A percentile compares a stretch with the other conserved stretches of the same genome.
Conservation (phyloP, 129 eudicot genomes). For the Flaveria linearis region DNA sequence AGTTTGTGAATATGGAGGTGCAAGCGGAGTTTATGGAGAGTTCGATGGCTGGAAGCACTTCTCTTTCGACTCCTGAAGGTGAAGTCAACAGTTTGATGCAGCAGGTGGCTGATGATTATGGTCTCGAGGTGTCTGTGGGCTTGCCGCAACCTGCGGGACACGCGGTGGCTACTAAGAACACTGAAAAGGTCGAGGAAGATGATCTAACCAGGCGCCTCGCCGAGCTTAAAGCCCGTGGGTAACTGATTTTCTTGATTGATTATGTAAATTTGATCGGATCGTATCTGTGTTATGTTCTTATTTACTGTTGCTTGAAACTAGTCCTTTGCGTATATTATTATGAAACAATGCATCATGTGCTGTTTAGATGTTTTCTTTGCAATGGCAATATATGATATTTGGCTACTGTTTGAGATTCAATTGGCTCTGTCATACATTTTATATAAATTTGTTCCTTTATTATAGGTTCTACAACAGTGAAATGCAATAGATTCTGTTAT, state of each 20-base stretch:
- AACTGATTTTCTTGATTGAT: constrained; percentile 33
- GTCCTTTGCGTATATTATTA: not conserved
- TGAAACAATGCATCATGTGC: constrained; percentile 11
- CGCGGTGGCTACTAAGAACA: constrained; percentile 48
- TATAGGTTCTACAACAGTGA: not conserved
- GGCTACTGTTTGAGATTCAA: not conserved
- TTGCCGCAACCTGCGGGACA: constrained; percentile 83
- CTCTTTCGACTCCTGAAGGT: constrained; percentile 80
- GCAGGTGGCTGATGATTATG: constrained; percentile 97
- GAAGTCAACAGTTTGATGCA: constrained; percentile 94
- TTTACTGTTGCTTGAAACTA: not conserved
- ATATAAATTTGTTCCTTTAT: not conserved
- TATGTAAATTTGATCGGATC: constrained; percentile 30
- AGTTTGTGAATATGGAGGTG: constrained; percentile 89
- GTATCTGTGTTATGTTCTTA: constrained; percentile 1
- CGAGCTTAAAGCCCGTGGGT: constrained; percentile 88
- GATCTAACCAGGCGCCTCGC: constrained; percentile 82
- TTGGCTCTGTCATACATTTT: not conserved
- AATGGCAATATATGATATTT: not conserved
- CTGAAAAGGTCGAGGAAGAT: constrained; percentile 83
- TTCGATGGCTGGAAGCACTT: constrained; percentile 90
- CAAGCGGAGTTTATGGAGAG: constrained; percentile 97
- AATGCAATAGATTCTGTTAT: not conserved
- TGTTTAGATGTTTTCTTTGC: not conserved
- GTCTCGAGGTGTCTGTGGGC: constrained; percentile 85